Base-by-base conservation (phyloP, 805 yeast species). In the Ogataea ramenticola region DNA sequence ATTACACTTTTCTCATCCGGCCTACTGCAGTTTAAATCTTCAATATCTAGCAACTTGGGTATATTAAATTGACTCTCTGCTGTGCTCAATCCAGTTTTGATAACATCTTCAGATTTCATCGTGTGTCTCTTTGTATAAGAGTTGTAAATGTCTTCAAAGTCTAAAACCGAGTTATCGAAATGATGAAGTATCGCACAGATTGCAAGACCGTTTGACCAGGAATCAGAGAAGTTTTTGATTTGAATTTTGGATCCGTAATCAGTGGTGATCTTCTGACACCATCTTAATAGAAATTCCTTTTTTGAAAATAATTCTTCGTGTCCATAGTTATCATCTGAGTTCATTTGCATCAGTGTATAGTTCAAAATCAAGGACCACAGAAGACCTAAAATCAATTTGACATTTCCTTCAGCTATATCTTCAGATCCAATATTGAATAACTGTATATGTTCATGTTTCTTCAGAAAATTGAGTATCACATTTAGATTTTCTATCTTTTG, bases 1-100 rank as follows among this genome's bases (percentile, higher is more conserved):
- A 80, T 68, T 15, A 81, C 65, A 35, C 80, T 70, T 49, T 76
- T 72, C 49, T 81, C 87, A 49, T 81, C 86, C 0, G 83, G 83
- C 21, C 64, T 66, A 14, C 63, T 54, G 20, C 67, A 62, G 32
- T 62, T 62, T 45, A 80, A 67, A 58, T 79, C 85, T 31, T 76
- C 80, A 1, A 68, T 71, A 43, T 78, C 82, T 5, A 79, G 67
- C 41, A 81, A 59, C 40, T 64, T 67, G 1, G 79, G 75, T 26
- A 81, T 74, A 1, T 74, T 76, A 21, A 75, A 39, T 20, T 20
- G 58, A 15, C 66, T 61, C 14, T 70, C 64, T 0, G 81, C 80
- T 26, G 66, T 56, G 2, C 54, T 51, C 26, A 80, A 55, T 1
- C 77, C 72, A 19, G 55, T 36, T 22, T 59, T 62, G 50, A 64